Evolutionary conservation across 2,329 filamentous ascomycete species (phyloP), one percentile per base, ranked within the genome.

Genomic region (Trichoderma afroharzianum): DNA sequence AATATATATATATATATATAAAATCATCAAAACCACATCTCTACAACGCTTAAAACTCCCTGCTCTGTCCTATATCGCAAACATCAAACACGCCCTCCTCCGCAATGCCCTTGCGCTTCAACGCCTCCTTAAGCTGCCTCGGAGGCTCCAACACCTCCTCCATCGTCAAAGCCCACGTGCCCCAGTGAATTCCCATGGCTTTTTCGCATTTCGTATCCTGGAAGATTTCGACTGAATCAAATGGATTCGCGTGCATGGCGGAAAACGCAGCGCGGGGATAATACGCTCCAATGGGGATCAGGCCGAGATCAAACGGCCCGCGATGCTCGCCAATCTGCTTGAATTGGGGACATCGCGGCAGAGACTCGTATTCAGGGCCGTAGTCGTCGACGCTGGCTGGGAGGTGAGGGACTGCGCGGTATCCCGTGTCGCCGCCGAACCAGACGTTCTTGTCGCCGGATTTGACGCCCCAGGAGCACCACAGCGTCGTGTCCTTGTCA

Each of bases 221-320:
- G 81, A 97, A 97, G 76, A 98, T 97, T 77, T 96, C 93, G 47
- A 97, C 94, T 0, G 91, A 88, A 79, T 98, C 95, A 75, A 90
- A 91, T 0, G 95, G 95, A 79, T 97, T 93, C 8, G 93, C 92
- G 80, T 98, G 95, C 87, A 97, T 91, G 24, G 90, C 84, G 61
- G 91, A 94, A 85, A 96, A 95, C 73, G 96, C 80, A 71, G 80
- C 81, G 28, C 93, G 86, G 0, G 92, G 93, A 72, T 88, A 85
- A 81, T 98, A 98, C 2, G 95, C 95, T 68, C 95, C 95, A 75
- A 98, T 98, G 50, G 95, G 95, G 74, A 98, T 96, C 70, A 98
- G 83, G 0, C 95, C 95, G 7, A 98, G 87, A 79, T 98, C 94
- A 77, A 98, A 97, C 0, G 94, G 93, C 0, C 95, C 95, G 39